phyloP scores from a whole-genome alignment of 202 grass and related monocot genomes.

The Schoenoplectus triqueter region DNA sequence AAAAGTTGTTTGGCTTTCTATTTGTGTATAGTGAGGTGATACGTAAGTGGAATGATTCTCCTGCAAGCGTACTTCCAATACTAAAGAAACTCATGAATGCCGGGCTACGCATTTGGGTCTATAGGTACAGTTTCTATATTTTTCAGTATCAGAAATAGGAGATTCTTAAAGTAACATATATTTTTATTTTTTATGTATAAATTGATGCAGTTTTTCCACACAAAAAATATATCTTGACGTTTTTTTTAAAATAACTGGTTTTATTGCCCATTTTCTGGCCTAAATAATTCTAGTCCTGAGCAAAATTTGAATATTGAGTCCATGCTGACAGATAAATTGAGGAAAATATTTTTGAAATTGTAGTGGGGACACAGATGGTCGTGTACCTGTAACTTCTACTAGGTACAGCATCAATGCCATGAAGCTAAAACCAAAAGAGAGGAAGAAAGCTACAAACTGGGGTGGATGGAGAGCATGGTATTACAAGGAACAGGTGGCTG shows the following conservation, averaged over 20 bases:
- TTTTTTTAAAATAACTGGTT: not conserved
- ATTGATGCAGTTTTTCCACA: not conserved
- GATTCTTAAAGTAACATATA: not conserved
- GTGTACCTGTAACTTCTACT: slow-evolving; percentile 94
- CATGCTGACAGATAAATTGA: not conserved
- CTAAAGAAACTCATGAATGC: slow-evolving; percentile 87
- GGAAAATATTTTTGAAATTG: not conserved
- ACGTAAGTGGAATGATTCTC: slow-evolving; percentile 85
- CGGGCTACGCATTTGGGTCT: slow-evolving; percentile 81
- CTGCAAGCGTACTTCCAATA: slow-evolving; percentile 65
- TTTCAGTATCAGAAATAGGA: not conserved
- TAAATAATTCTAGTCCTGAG: not conserved
- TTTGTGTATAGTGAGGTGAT: slow-evolving; percentile 68
- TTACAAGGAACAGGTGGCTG: slow-evolving; percentile 76
- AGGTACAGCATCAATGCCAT: slow-evolving; percentile 91
- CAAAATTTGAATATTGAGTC: not conserved
- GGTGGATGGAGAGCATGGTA: slow-evolving; percentile 90
- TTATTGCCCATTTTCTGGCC: not conserved
- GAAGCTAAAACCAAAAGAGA: slow-evolving; percentile 50
- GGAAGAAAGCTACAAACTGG: slow-evolving; percentile 26
- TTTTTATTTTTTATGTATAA: not conserved
- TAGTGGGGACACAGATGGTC: slow-evolving; percentile 93
- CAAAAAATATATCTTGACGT: not conserved
- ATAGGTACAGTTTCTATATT: slow-evolving; percentile 50
- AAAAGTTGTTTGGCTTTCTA: not conserved